These are phyloP conservation scores for Colletotrichum tropicicola DNA, from an alignment of 2,329 filamentous ascomycete genomes.

Conservation along the genomic window DNA sequence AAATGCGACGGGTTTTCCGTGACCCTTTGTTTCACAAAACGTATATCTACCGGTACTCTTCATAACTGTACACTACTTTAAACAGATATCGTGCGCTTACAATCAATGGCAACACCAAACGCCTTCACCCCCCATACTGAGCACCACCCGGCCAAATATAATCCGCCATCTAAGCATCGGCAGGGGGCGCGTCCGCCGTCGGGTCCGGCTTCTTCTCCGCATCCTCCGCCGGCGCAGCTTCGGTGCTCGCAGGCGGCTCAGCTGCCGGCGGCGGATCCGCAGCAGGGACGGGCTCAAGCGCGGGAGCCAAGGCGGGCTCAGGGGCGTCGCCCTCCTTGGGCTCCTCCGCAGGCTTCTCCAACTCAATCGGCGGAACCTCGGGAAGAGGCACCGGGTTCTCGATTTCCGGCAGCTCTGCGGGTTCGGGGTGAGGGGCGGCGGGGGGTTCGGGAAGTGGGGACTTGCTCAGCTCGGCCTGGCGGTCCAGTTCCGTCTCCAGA, in stretches of 20 bases:
- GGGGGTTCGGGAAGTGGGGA: constrained; percentile 19
- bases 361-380: constrained; percentile 9
- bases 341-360: constrained; percentile 6
- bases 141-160: no score
- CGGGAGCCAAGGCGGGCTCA: neutral
- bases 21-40: neutral
- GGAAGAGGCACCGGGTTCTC: constrained; percentile 17
- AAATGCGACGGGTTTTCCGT: neutral
- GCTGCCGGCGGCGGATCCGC: neutral
- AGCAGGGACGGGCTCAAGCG: neutral
- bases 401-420: constrained; percentile 14
- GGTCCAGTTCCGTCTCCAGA: constrained; percentile 29
- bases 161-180: constrained; percentile 8
- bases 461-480: constrained; percentile 21
- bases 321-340: neutral
- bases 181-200: neutral
- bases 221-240: neutral
- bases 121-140: neutral
- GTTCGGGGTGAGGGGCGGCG: constrained; percentile 16
- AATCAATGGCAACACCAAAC: neutral
- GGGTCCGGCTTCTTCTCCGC: neutral
- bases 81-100: neutral
- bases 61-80: neutral
- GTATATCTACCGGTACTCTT: neutral
- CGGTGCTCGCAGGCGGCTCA: no score